phyloP scores from a whole-genome alignment of 805 yeast genomes.

The Zygosaccharomyces lentus region DNA sequence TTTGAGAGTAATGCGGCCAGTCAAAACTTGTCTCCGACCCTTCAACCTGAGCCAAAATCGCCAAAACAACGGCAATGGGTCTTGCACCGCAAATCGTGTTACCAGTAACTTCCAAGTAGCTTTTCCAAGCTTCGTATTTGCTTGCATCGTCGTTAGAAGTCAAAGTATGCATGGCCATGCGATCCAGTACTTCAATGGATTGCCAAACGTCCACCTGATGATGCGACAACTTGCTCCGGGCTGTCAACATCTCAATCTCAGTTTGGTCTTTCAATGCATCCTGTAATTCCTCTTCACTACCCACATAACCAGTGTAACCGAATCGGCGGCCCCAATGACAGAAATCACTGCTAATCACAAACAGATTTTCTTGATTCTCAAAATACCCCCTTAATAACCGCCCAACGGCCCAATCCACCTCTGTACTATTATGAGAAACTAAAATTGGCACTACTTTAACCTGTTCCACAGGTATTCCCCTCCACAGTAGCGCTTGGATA shows the following conservation, averaged over 20 bases:
- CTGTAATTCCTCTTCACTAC: constrained; percentile 23
- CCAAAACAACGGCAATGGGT: constrained; percentile 66
- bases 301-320: constrained; percentile 51
- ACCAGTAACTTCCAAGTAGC: constrained; percentile 64
- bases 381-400: constrained; percentile 49
- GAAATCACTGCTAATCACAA: constrained; percentile 84
- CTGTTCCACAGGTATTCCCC: constrained; percentile 35
- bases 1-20: constrained; percentile 82
- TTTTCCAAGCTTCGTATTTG: constrained; percentile 54
- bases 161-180: constrained; percentile 56
- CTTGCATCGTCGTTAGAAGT: constrained; percentile 44
- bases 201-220: constrained; percentile 52
- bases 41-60: constrained; percentile 36
- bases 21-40: constrained; percentile 37
- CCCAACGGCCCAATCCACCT: constrained; percentile 45
- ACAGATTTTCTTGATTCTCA: constrained; percentile 51
- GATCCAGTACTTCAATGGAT: constrained; percentile 73
- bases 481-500: constrained; percentile 48
- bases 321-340: constrained; percentile 89
- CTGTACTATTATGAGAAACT: constrained; percentile 57
- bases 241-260: constrained; percentile 29
- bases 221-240: constrained; percentile 27
- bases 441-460: constrained; percentile 71
- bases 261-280: constrained; percentile 35
- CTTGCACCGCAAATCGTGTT: constrained; percentile 93